Conservation (phyloP, 306 rosid genomes). For the cucumber (Cucumis sativus) region DNA sequence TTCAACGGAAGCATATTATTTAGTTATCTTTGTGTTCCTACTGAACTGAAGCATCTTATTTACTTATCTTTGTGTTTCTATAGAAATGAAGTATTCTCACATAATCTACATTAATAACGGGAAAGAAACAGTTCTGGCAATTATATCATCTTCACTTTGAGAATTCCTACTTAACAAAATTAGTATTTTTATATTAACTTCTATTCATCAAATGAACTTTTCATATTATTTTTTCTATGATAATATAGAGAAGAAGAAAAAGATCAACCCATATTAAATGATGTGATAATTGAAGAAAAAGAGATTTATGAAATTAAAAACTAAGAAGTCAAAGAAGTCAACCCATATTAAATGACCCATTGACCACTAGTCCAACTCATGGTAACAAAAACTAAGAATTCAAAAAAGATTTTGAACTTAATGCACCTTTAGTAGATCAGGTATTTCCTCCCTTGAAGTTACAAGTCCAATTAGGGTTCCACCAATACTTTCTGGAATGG, state of each 20-base stretch:
- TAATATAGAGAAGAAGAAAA: neutral
- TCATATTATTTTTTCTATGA: neutral
- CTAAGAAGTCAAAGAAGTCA: neutral
- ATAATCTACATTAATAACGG: neutral
- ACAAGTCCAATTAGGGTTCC: slow-evolving; percentile 84
- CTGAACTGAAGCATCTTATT: neutral
- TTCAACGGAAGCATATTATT: neutral
- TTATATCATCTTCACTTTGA: neutral
- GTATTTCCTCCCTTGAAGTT: slow-evolving; percentile 94
- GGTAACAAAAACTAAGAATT: slow-evolving; percentile 11
- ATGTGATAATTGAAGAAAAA: neutral
- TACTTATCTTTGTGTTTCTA: neutral
- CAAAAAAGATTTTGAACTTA: neutral
- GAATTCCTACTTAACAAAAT: neutral
- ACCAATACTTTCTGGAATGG: slow-evolving; percentile 85
- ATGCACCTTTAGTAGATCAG: slow-evolving; percentile 77
- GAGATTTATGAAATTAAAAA: neutral
- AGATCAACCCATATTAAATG: neutral
- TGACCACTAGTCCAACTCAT: neutral
- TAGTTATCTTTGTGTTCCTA: neutral
- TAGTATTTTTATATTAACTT: neutral
- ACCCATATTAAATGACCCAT: neutral
- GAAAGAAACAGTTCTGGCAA: neutral
- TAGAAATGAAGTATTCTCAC: neutral
- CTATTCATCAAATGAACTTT: neutral